Base-by-base conservation (phyloP, 2,329 filamentous ascomycete genomes). In the Xylariaceae sp. region DNA sequence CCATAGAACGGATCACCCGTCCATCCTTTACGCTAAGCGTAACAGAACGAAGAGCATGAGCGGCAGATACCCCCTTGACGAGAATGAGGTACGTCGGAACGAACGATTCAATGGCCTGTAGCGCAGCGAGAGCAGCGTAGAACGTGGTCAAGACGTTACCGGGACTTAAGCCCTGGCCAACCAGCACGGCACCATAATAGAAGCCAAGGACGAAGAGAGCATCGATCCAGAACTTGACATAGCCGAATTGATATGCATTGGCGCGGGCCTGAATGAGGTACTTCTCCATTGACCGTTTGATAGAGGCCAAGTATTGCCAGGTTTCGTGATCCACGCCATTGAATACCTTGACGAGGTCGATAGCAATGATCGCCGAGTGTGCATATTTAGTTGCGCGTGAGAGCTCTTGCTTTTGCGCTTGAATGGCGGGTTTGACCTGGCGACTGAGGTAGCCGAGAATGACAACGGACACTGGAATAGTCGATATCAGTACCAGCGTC, bases 171-270 rank as follows among this genome's bases (percentile, higher is more conserved):
- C 83, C 83, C 1, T 79, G 71, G 7, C 77, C 74, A 7, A 94
- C 84, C 1, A 96, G 77, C 1, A 81, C 74, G 31, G 86, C 80
- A 0, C 91, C 91, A 63, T 91, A 95, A 83, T 89, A 96, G 65
- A 97, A 96, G 0, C 91, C 91, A 54, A 91, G 80, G 0, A 95
- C 86, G 61, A 97, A 96, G 68, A 96, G 84, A 1, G 77, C 78
- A 3, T 90, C 80, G 32, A 87, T 84, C 74, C 91, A 84, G 61
- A 95, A 81, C 46, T 86, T 85, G 50, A 89, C 78, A 47, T 87
- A 80, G 0, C 85, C 85, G 65, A 88, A 84, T 65, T 96, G 91
- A 2, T 84, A 67, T 0, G 88, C 84, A 60, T 84, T 88, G 12
- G 83, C 78, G 45, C 81, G 77, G 0, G 87, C 87, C 66, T 92